Evolutionary conservation across 2,329 filamentous ascomycete genomes (phyloP).

Genomic region (Coniochaeta ligniaria): DNA sequence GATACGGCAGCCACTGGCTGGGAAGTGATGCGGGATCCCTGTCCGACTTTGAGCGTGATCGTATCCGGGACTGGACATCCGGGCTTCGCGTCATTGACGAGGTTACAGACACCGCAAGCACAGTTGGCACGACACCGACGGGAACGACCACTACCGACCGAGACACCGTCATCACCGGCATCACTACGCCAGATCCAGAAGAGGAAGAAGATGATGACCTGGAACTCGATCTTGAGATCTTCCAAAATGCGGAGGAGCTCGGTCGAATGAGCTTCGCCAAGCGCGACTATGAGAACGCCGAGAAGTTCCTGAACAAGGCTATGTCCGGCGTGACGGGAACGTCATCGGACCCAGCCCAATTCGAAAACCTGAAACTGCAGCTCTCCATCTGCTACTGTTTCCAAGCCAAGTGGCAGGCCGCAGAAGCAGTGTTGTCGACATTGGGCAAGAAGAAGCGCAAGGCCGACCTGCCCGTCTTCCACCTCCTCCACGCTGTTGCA

Average conservation of each 20-base stretch:
- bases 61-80: not conserved
- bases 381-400: slow-evolving; percentile 1
- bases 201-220: slow-evolving; percentile 1
- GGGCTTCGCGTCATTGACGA: not conserved
- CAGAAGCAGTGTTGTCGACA: not conserved
- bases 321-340: not conserved
- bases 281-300: slow-evolving; percentile 1
- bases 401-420: not conserved
- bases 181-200: not conserved
- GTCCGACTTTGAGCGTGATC: not conserved
- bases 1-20: not conserved
- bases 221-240: slow-evolving; percentile 1
- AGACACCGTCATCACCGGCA: not conserved
- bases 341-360: not conserved
- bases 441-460: slow-evolving; percentile 2
- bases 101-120: not conserved
- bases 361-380: slow-evolving; percentile 1
- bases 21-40: not conserved
- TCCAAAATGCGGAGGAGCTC: not conserved
- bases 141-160: not conserved
- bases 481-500: not conserved
- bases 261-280: slow-evolving; percentile 1
- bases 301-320: slow-evolving; percentile 1
- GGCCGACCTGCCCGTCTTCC: not conserved
- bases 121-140: not conserved